Evolutionary conservation across 129 eudicot species (phyloP), one percentile per base, ranked within the genome.

Genomic region (carrot (Daucus carota)): DNA sequence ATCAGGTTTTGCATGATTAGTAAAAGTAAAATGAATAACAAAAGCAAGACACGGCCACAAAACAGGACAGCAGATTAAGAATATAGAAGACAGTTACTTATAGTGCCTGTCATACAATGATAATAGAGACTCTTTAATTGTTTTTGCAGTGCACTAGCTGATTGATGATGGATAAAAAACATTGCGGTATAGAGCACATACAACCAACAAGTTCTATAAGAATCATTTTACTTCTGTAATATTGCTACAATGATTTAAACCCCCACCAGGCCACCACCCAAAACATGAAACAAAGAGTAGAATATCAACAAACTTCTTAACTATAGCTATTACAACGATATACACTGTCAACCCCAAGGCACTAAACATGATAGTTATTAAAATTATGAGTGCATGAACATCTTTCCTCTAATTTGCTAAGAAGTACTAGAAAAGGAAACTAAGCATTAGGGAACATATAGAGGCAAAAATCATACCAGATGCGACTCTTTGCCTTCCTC

Each of bases 401-500:
- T 54, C 26, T 22, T 54, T 54, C 62, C 14, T 22, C 22, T 54
- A 54, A 54, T 54, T 54, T 54, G 14, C 26, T 22, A 54, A 54
- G 26, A 50, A 50, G 7, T 22, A 50, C 26, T 20, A 4, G 8
- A n/a, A n/a, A 36, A 15, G n/a, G n/a, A 2, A 31, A 42, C 15
- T 70, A 41, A 44, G 48, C 33, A 29, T 36, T 18, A 73, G 8
- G 47, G 3, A 8, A 43, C n/a, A 54, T 54, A 10, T 22, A 54
- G 26, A 54, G 62, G 62, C 20, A 60, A 74, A 43, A 50, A 38
- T 59, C 77, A 45, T 82, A 89, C 99, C 92, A 40, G 84, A 79
- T 74, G 75, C 78, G 26, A 82, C 92, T 86, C 98, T 94, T 59
- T 87, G 82, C 76, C 99, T 84, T 80, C 99, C 70, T 29, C 70